Conservation (phyloP, 75 land plant species). For the Azolla pinnata region DNA sequence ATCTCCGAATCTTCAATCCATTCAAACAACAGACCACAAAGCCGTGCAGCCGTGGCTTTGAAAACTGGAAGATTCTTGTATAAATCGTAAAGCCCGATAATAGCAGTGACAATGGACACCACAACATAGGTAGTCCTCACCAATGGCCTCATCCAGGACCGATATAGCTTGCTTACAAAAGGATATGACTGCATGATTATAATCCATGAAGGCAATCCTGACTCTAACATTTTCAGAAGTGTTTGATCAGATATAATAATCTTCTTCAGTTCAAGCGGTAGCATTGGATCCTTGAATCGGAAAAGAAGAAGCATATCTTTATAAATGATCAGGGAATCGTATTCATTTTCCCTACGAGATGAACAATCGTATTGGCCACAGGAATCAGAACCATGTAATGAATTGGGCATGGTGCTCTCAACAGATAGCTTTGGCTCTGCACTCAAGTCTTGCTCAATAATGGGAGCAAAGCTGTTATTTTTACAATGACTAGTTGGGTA, state of each 20-base stretch:
- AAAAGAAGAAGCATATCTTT: constrained; percentile 51
- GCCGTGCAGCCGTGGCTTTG: constrained; percentile 57
- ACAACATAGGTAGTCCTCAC: constrained; percentile 62
- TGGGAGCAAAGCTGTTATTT: too few species aligned
- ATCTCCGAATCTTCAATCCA: constrained; percentile 86
- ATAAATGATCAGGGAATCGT: constrained; percentile 9
- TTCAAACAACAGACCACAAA: constrained; percentile 74
- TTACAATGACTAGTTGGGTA: too few species aligned
- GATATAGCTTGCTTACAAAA: constrained; percentile 58
- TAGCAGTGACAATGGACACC: constrained; percentile 61
- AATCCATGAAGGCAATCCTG: constrained; percentile 88
- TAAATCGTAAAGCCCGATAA: constrained; percentile 87
- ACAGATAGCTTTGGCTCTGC: neutral
- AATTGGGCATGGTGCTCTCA: too few species aligned
- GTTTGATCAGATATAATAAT: constrained; percentile 60
- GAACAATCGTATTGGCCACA: neutral
- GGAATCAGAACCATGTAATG: neutral
- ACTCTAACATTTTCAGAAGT: constrained; percentile 65
- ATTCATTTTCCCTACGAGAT: neutral
- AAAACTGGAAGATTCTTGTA: constrained; percentile 90
- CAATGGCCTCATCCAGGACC: constrained; percentile 90
- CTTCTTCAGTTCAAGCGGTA: constrained; percentile 59
- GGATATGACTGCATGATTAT: constrained; percentile 90
- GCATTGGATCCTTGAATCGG: constrained; percentile 52
- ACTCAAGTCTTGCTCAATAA: too few species aligned